Percentiles rank a stretch among this genome's conserved stretches.
These are phyloP conservation scores for Trichoderma atroviride DNA, from an alignment of 2,329 filamentous ascomycete species.

Conservation along the genomic window DNA sequence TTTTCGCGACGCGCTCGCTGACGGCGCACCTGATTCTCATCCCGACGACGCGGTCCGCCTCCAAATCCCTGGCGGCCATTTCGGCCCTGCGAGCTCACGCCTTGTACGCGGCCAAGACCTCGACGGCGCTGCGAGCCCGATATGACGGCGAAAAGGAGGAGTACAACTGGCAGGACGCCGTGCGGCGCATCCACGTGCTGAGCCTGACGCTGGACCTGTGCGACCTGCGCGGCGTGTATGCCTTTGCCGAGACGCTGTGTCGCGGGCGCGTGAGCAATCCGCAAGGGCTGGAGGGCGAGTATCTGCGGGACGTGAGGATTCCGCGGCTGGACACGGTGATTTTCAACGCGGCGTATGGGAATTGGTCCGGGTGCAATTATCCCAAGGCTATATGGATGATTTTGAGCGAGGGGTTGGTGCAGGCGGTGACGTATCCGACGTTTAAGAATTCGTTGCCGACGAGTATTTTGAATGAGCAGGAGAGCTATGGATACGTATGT, in stretches of 20 bases:
- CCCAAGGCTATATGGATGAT: constrained; percentile 55
- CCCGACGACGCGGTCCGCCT: constrained; percentile 75
- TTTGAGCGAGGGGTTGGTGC: constrained; percentile 62
- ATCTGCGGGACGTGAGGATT: constrained; percentile 52
- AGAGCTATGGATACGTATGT: constrained; percentile 41
- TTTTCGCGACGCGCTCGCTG: constrained; percentile 69
- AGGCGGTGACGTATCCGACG: constrained; percentile 73
- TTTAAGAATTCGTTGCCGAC: constrained; percentile 69
- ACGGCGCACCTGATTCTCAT: constrained; percentile 75
- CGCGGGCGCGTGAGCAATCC: constrained; percentile 51
- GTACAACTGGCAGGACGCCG: constrained; percentile 42
- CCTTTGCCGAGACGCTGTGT: constrained; percentile 52
- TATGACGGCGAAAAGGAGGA: constrained; percentile 28
- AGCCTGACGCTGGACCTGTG: constrained; percentile 64
- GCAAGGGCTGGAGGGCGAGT: constrained; percentile 41
- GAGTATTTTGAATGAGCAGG: constrained; percentile 46
- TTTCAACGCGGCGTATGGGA: constrained; percentile 86
- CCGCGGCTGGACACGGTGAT: constrained; percentile 78
- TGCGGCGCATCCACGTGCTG: constrained; percentile 59
- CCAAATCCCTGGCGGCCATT: constrained; percentile 76
- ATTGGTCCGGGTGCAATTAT: constrained; percentile 81
- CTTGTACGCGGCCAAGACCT: constrained; percentile 46
- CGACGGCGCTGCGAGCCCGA: constrained; percentile 43
- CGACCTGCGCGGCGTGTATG: constrained; percentile 55
- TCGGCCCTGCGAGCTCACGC: constrained; percentile 62